Conservation (phyloP, 805 yeast species). For the Yarrowia hollandica region DNA sequence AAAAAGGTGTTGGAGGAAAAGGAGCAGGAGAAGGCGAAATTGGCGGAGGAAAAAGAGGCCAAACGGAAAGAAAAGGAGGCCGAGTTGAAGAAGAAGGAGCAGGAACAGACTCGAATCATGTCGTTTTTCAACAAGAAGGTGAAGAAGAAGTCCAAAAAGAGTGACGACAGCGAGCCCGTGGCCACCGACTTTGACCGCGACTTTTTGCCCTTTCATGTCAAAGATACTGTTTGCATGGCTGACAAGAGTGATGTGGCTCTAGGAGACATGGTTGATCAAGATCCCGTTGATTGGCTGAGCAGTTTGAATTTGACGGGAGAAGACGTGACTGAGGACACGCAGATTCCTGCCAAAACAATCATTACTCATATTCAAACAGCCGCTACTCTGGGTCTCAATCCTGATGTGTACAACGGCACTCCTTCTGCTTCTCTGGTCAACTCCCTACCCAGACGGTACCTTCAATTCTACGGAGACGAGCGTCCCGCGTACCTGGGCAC, state of each 20-base stretch:
- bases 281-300: constrained; percentile 5
- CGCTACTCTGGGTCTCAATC: constrained; percentile 16
- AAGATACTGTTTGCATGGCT: constrained; percentile 3
- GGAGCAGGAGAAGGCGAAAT: background rate
- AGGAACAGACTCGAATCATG: constrained; percentile 22
- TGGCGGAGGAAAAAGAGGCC: constrained; percentile 17
- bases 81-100: constrained; percentile 16
- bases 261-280: background rate
- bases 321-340: background rate
- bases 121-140: constrained; percentile 21
- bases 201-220: constrained; percentile 9
- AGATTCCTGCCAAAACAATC: background rate
- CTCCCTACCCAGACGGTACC: constrained; percentile 1
- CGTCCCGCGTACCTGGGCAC: constrained; percentile 19
- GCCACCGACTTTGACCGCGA: constrained; percentile 2
- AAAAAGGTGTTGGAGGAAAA: constrained; percentile 4
- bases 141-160: constrained; percentile 7
- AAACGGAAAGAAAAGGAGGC: constrained; percentile 12
- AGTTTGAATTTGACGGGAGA: background rate
- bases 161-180: too few species aligned
- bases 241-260: background rate
- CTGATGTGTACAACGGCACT: background rate
- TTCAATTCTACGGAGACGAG: constrained; percentile 17
- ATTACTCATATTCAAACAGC: constrained; percentile 21
- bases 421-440: background rate